A percentile compares a stretch with the other conserved stretches of the same genome.
Conservation (phyloP, 768 basidiomycete species). For the Naganishia vaughanmartiniae region DNA sequence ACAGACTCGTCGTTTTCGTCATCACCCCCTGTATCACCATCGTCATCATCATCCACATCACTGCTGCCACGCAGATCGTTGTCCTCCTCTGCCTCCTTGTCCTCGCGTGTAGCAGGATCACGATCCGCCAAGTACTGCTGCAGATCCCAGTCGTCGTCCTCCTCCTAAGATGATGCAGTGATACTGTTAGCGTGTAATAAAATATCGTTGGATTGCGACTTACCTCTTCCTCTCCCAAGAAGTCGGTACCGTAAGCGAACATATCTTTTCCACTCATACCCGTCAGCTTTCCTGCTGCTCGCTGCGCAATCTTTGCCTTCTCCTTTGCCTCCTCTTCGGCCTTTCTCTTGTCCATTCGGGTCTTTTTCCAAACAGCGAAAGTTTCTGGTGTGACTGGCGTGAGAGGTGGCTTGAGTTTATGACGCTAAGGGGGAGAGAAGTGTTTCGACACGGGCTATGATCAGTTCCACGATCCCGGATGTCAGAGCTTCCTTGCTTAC, state of each 20-base stretch:
- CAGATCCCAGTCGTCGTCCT: slow-evolving; percentile 52
- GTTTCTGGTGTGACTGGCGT: slow-evolving; percentile 90
- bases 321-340: slow-evolving; percentile 78
- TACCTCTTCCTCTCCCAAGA: slow-evolving; percentile 46
- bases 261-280: slow-evolving; percentile 97
- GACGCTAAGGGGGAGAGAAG: slow-evolving; percentile 61
- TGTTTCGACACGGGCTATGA: slow-evolving; percentile 17
- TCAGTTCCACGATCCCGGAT: not conserved
- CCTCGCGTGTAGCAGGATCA: slow-evolving; percentile 16
- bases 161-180: slow-evolving; percentile 29
- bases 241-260: slow-evolving; percentile 58
- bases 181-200: not conserved
- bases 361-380: slow-evolving; percentile 94
- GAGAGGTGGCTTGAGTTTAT: slow-evolving; percentile 70
- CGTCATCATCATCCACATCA: slow-evolving; percentile 27
- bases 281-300: slow-evolving; percentile 78
- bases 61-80: slow-evolving; percentile 14
- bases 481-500: slow-evolving; percentile 55
- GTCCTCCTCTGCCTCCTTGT: slow-evolving; percentile 21
- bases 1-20: slow-evolving; percentile 17
- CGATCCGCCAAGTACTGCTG: slow-evolving; percentile 34
- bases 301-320: slow-evolving; percentile 77
- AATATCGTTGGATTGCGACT: not conserved
- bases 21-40: slow-evolving; percentile 20
- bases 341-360: slow-evolving; percentile 87